Evolutionary conservation across 495 filamentous ascomycete species (phyloP).

Genomic region (Penicillium salamii): DNA sequence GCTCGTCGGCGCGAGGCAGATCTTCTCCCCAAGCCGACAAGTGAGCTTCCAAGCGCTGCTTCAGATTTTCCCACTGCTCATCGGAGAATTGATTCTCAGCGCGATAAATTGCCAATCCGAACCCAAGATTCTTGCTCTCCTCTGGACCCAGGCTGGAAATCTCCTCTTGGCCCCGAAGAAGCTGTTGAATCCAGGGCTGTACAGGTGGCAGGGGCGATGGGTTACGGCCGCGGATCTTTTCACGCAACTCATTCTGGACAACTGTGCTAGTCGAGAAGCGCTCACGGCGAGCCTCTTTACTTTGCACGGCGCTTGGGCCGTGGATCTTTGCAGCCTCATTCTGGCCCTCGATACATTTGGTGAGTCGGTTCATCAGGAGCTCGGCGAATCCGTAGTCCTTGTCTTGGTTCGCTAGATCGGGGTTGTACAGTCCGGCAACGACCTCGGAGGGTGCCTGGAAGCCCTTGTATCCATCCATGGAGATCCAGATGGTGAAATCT

Average conservation of each 20-base stretch:
- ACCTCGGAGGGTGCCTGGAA: not conserved
- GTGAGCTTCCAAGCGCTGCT: conserved; percentile 7
- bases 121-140: not conserved
- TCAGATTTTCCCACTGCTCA: conserved; percentile 9
- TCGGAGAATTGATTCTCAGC: conserved; percentile 7
- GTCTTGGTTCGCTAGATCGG: not conserved
- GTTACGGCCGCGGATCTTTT: conserved; percentile 5
- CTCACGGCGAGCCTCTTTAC: conserved; percentile 5
- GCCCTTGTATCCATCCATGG: conserved; percentile 4
- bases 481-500: conserved; percentile 10
- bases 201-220: conserved; percentile 6
- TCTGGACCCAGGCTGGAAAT: not conserved
- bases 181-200: conserved; percentile 6
- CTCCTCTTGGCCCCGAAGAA: conserved; percentile 1
- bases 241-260: conserved; percentile 6
- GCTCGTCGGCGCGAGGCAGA: conserved; percentile 5
- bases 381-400: not conserved
- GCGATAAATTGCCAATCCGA: conserved; percentile 20
- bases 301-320: conserved; percentile 4
- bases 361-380: not conserved
- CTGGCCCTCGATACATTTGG: conserved; percentile 6
- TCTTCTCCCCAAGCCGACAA: conserved; percentile 14
- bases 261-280: conserved; percentile 2
- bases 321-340: conserved; percentile 5
- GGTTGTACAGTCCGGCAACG: not conserved